Evolutionary conservation across 352 stramenopile genomes (phyloP), one percentile per base, ranked within the genome.

Genomic region (Globisporangium splendens): DNA sequence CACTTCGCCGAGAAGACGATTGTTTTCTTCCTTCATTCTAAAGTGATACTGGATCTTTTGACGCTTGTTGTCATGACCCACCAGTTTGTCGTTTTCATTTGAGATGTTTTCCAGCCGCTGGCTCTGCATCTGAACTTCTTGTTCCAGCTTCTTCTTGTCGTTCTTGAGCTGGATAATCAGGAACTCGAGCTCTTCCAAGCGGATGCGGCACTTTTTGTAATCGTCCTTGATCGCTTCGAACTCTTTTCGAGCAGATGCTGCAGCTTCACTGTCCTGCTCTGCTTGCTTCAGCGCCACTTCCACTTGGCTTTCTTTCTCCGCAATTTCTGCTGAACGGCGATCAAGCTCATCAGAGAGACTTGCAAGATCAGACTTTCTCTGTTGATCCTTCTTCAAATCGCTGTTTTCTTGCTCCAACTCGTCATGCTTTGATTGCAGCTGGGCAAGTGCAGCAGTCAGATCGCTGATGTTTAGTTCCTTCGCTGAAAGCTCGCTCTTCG

Each of bases 41-140:
- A 79, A 76, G 49, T 93, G 81, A 35, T 93, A 79, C 55, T 93
- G 83, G 60, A 93, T 93, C 65, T 88, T 89, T 55, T 93, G 83
- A 10, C 79, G 75, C 41, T 74, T 84, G 59, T 93, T 93, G 63
- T 88, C 69, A 39, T 93, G 83, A 3, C 81, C 81, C 8, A 91
- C 79, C 8, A 93, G 75, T 54, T 89, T 79, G 59, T 90, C 79
- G 38, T 90, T 90, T 46, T 80, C 81, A 17, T 75, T 69, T 1
- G 63, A 63, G 24, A 70, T 63, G 18, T 73, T 55, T 66, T 83
- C 61, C 48, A 81, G 57, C 62, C 49, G 42, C 38, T 55, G 24
- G 17, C 51, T 68, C 38, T 72, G 50, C 5, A 54, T 44, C 24
- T 54, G 54, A 0, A 61, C 58, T 50, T 74, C 68, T 14, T 54